Base-by-base conservation (phyloP, 1,139 yeast genomes). In the Diutina ranongensis region DNA sequence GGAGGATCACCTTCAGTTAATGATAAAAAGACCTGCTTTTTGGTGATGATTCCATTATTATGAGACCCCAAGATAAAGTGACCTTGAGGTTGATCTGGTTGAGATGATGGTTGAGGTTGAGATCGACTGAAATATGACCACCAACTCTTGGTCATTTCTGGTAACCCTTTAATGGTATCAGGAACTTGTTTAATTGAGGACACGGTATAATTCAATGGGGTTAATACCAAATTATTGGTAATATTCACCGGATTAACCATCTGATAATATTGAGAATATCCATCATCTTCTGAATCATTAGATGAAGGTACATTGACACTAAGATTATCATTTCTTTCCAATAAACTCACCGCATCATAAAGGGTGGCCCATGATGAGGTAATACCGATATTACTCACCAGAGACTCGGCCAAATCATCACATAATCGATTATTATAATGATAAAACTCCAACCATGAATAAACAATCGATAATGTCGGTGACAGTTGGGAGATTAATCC, bases 21-120 rank as follows among this genome's bases (percentile, higher is more conserved):
- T 2, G 36, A 20, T 18, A 35, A 35, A 35, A 35, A 35, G 27
- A 35, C 40, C 31, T 15, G 40, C 40, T 35, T 35, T 35, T 35
- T 35, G 28, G 40, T 35, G 7, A 35, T 21, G 9, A 8, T 8
- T 4, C 18, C 21, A 16, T 15, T 13, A 18, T n/a, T 22, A 35
- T 22, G 40, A 21, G 2, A 22, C 2, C 40, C 40, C 8, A 35
- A 12, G 3, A 35, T 5, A 20, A 13, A 35, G n/a, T 19, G 40
- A 8, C 40, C 40, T 8, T 15, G 16, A 8, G 13, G 22, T 3
- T 21, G 27, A 3, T 21, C 13, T 18, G 4, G 2, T 15, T 19
- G 20, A 15, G 38, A 18, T 18, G 38, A 4, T 15, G 10, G 38
- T 18, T 3, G 15, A 18, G 18, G 35, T 4, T n/a, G n/a, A 1